Evolutionary conservation across 2,329 filamentous ascomycete species (phyloP), one percentile per base, ranked within the genome.

Genomic region (Emericellopsis cladophorae): DNA sequence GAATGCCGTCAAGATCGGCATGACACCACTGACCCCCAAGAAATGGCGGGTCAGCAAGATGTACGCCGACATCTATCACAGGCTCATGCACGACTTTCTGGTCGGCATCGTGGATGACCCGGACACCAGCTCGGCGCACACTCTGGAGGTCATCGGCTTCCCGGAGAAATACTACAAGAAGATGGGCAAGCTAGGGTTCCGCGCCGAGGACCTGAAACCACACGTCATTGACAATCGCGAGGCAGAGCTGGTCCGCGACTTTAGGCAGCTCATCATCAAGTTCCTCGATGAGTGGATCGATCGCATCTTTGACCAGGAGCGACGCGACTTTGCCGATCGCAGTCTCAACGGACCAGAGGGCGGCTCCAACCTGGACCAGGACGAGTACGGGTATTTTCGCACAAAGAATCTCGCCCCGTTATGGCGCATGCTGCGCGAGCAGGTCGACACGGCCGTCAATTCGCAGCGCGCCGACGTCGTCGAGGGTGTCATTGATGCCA

Each of bases 231-330:
- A 96, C 62, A 85, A 88, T 54, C 79, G 90, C 45, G 89, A 93
- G 60, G 73, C 79, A 32, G 92, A 98, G 58, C 73, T 98, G 14
- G 85, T 98, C 41, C 81, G 87, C 40, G 89, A 95, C 57, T 98
- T 95, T 72, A 79, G 90, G 45, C 82, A 87, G 56, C 81, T 96
- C 56, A 96, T 98, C 59, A 92, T 95, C 62, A 86, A 84, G 56
- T 89, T 88, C 45, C 80, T 98, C 44, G 90, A 95, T 58, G 85
- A 96, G 65, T 98, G 92, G 89, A 94, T 96, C 71, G 86, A 93
- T 47, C 80, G 88, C 43, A 95, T 98, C 59, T 87, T 86, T 52
- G 72, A 70, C 8, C 81, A 85, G 36, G 93, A 98, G 61, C 76
- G 74, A 54, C 82, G 80, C 51, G 82, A 86, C 50, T 93, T 98